Base-by-base conservation (phyloP, 495 filamentous ascomycete species). In the Aspergillus homomorphus region DNA sequence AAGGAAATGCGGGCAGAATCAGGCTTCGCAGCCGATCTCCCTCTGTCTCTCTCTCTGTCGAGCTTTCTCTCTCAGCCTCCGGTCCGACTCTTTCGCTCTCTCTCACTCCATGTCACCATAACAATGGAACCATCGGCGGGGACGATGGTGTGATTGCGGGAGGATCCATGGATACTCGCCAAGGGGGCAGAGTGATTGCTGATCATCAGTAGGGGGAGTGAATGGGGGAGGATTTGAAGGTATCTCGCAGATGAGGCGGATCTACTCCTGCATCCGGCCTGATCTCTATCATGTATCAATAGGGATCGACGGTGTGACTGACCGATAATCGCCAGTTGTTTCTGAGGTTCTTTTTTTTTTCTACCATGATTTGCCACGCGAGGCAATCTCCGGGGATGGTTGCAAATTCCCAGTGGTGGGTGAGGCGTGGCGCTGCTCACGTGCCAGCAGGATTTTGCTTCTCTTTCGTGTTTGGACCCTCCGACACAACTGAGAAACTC, bases 71-170 rank as follows among this genome's bases (percentile, higher is more conserved):
- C n/a, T n/a, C n/a, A n/a, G n/a, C n/a, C n/a, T n/a, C n/a, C n/a
- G n/a, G n/a, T n/a, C n/a, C n/a, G n/a, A n/a, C 26, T 30, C 26
- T 30, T 30, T 30, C 26, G 4, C 26, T 30, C 26, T 10, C 26
- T 30, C 26, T 38, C 33, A 9, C 33, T 38, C 45, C 51, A 59
- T 61, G 60, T 63, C 58, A 60, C 61, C 53, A 44, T 54, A 43
- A 62, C 61, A 65, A 76, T 72, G 64, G 66, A 62, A 66, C 65
- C 68, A 77, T 75, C 57, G n/a, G 59, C 46, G 52, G 57, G 59
- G 61, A 56, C 66, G 73, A 77, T 77, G 74, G 72, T 77, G 74
- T 75, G 73, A 77, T 77, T 65, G 57, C 50, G 30, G 46, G 44
- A 58, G 48, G 60, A 41, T 59, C 38, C 56, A 52, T 45, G 38